Percentiles rank a stretch among this genome's conserved stretches.
Conservation (phyloP, 805 yeast genomes). For the Candida adriatica region DNA sequence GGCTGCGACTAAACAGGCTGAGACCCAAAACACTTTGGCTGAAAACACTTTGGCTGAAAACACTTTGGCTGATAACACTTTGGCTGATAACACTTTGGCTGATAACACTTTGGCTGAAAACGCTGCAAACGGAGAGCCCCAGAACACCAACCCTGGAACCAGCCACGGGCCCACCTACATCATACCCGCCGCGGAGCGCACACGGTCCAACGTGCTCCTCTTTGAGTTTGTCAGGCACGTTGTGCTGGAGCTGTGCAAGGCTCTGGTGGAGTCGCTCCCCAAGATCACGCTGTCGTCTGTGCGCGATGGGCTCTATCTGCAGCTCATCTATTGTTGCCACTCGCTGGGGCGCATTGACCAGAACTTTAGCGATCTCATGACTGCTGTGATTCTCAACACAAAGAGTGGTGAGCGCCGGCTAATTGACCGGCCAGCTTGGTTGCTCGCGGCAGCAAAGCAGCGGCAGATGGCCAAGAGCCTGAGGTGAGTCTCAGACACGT, state of each 20-base stretch:
- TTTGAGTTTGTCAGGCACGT: slow-evolving; percentile 32
- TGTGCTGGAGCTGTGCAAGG: slow-evolving; percentile 26
- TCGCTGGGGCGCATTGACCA: slow-evolving; percentile 67
- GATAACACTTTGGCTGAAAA: not conserved
- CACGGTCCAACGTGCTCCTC: slow-evolving; percentile 24
- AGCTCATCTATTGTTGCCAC: slow-evolving; percentile 83
- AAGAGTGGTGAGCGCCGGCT: slow-evolving; percentile 7
- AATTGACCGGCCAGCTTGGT: slow-evolving; percentile 36
- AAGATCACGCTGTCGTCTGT: slow-evolving; percentile 32
- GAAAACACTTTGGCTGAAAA: not conserved
- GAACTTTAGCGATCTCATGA: slow-evolving; percentile 56
- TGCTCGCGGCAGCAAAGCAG: slow-evolving; percentile 36
- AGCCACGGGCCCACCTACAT: slow-evolving; percentile 2
- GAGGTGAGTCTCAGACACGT: too few relatives aligned
- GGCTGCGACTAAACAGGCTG: not conserved
- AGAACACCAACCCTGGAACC: not conserved
- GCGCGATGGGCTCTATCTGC: slow-evolving; percentile 67
- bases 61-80: not conserved
- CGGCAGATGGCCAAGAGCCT: slow-evolving; percentile 20
- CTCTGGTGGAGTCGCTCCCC: slow-evolving; percentile 25
- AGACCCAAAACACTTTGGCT: not conserved
- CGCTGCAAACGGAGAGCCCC: not conserved
- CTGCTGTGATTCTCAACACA: slow-evolving; percentile 29
- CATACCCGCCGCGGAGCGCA: slow-evolving; percentile 7
- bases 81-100: not conserved